Percentiles rank a stretch among this genome's conserved stretches.
Conservation (phyloP, 2,329 filamentous ascomycete genomes). For the Nigrograna mackinnonii region DNA sequence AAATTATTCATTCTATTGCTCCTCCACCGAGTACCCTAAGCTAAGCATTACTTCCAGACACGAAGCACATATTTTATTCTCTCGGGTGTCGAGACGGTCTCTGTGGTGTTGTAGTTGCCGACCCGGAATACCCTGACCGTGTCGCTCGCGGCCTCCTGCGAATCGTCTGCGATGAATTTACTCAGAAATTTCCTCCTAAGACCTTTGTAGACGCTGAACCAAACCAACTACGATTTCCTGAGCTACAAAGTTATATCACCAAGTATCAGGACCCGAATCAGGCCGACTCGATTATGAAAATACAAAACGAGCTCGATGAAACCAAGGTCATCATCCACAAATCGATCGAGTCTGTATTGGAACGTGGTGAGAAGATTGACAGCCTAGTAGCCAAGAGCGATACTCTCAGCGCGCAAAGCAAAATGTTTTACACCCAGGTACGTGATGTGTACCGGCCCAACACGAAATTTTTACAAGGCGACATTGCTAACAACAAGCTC, state of each 20-base stretch:
- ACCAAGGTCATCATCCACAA: conserved; percentile 97
- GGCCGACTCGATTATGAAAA: conserved; percentile 91
- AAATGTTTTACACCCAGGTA: conserved; percentile 91
- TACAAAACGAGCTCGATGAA: conserved; percentile 95
- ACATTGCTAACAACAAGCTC: conserved; percentile 5
- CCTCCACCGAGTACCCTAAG: too few species aligned
- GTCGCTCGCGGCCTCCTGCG: conserved; percentile 86
- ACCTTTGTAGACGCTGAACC: conserved; percentile 60
- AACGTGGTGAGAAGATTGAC: conserved; percentile 96
- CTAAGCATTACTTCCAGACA: too few species aligned
- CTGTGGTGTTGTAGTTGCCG: conserved; percentile 51
- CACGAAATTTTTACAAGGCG: neutral
- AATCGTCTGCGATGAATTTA: conserved; percentile 87
- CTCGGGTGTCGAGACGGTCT: conserved; percentile 51
- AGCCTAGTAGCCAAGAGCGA: conserved; percentile 92
- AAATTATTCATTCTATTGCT: too few species aligned
- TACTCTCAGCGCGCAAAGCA: conserved; percentile 85
- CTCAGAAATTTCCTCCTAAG: conserved; percentile 72
- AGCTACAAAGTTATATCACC: conserved; percentile 76
- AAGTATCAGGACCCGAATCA: conserved; percentile 86
- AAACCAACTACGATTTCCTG: conserved; percentile 62
- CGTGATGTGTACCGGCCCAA: conserved; percentile 30
- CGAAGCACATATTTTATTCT: conserved; percentile 43
- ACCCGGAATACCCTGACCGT: conserved; percentile 62
- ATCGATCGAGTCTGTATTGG: conserved; percentile 86